A percentile compares a stretch with the other conserved stretches of the same genome.
These are phyloP conservation scores for Phascolomyces articulosus DNA, from an alignment of 371 early-diverging fungal species.

Conservation along the genomic window DNA sequence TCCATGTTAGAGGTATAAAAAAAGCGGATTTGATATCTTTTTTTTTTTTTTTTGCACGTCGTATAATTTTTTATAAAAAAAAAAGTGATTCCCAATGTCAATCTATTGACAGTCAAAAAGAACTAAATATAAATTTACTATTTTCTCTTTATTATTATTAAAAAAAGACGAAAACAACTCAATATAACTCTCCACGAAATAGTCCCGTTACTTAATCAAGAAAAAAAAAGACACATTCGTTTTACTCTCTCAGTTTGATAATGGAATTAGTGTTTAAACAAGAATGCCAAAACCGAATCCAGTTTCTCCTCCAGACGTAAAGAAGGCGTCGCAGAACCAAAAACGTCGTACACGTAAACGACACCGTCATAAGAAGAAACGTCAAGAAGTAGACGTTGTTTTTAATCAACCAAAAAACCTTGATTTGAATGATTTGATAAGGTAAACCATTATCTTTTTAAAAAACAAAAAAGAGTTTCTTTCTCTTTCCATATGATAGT, in stretches of 20 bases:
- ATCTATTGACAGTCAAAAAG: not conserved
- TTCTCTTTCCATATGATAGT: too few species aligned
- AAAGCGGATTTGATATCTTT: too few species aligned
- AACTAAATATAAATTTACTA: too few species aligned
- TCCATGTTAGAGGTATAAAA: too few species aligned
- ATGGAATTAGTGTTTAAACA: constrained; percentile 25
- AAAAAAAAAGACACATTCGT: not conserved
- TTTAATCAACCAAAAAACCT: constrained; percentile 9
- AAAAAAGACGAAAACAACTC: not conserved
- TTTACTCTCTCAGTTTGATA: constrained; percentile 5
- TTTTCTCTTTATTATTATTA: too few species aligned
- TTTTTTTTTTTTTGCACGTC: too few species aligned
- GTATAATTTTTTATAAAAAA: too few species aligned
- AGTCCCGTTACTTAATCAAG: not conserved
- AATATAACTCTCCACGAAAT: not conserved
- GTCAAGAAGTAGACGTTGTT: constrained; percentile 5
- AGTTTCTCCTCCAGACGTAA: constrained; percentile 31
- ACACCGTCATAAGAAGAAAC: constrained; percentile 28
- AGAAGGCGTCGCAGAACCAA: constrained; percentile 20
- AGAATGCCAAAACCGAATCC: constrained; percentile 19
- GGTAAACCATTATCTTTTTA: constrained; percentile 12
- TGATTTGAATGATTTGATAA: constrained; percentile 29
- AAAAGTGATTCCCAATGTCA: constrained; percentile 1
- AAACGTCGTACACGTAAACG: constrained; percentile 32
- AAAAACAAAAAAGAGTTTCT: not conserved